Evolutionary conservation across 1,284 basidiomycete species (phyloP), one percentile per base, ranked within the genome.

Genomic region (Coriolopsis trogii): DNA sequence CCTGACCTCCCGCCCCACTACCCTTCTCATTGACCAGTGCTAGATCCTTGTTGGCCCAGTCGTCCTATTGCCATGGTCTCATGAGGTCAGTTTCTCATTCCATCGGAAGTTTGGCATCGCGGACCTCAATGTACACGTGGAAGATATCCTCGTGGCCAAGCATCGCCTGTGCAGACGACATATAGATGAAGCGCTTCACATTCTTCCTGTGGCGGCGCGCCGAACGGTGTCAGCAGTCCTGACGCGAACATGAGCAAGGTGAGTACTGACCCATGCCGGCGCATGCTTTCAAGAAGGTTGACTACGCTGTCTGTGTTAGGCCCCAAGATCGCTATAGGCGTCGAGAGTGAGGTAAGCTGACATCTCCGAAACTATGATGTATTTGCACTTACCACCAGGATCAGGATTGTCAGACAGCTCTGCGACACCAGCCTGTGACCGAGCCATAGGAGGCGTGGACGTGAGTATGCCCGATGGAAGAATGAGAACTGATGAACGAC

Each of bases 1-100:
- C 63, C 6, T 65, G 50, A 3, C 59, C 61, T 1, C 68, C 47
- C 0, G 81, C 78, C 9, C 77, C 71, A n/a, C 63, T 64, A 12
- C 85, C 83, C 41, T 79, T 73, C 58, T 79, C 69, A 60, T 79
- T 74, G n/a, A 85, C 72, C 30, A 77, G 70, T 20, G 74, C 65
- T 15, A 80, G 67, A 2, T 78, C 73, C 33, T 75, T 71, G 4
- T 79, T 66, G 68, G 91, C 88, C 89, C 89, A 92, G 65, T 89
- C 79, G 1, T 63, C 57, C 55, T 81, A 76, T n/a, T 25, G 66
- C 25, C 10, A 39, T 24, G 15, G 8, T n/a, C 69, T 55, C 72
- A 75, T 23, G 18, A 46, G 49, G 30, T 12, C 30, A 50, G 42
- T 16, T 36, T 31, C 25, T 23, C 12, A 9, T 9, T n/a, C 9